phyloP scores from a whole-genome alignment of 148 eudicot species.

The Heliosperma pusillum region DNA sequence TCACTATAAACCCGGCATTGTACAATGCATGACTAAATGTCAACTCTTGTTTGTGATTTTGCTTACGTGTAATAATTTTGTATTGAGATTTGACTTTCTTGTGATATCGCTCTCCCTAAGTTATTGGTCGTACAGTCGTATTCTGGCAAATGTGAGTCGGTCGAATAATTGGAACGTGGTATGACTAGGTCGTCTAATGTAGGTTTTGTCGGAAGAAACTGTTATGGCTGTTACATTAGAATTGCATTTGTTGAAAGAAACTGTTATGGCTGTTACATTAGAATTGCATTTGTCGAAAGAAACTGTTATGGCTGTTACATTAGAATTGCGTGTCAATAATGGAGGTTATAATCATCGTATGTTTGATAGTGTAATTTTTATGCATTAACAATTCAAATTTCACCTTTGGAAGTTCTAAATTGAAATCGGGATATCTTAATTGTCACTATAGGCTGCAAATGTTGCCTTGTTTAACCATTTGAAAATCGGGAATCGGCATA shows the following conservation, averaged over 20 bases:
- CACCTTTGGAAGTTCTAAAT: too few relatives aligned
- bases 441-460: too few relatives aligned
- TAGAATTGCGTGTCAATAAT: neutral
- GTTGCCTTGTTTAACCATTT: too few relatives aligned
- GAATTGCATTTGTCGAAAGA: constrained; percentile 4
- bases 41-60: constrained; percentile 17
- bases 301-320: neutral
- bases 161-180: constrained; percentile 23
- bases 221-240: neutral
- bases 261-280: neutral
- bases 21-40: constrained; percentile 11
- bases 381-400: too few relatives aligned
- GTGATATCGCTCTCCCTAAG: constrained; percentile 19
- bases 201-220: neutral
- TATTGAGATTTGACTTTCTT: constrained; percentile 16
- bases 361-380: too few relatives aligned
- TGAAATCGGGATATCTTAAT: too few relatives aligned
- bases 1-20: neutral
- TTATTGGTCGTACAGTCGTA: constrained; percentile 5
- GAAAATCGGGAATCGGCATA: too few relatives aligned
- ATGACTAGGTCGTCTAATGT: constrained; percentile 16
- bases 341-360: too few relatives aligned
- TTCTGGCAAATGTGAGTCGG: constrained; percentile 5
- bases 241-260: constrained; percentile 1
- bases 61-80: constrained; percentile 17